A percentile compares a stretch with the other conserved stretches of the same genome.
Evolutionary conservation across 1,284 basidiomycete genomes (phyloP).

Genomic region (Malassezia caprae): DNA sequence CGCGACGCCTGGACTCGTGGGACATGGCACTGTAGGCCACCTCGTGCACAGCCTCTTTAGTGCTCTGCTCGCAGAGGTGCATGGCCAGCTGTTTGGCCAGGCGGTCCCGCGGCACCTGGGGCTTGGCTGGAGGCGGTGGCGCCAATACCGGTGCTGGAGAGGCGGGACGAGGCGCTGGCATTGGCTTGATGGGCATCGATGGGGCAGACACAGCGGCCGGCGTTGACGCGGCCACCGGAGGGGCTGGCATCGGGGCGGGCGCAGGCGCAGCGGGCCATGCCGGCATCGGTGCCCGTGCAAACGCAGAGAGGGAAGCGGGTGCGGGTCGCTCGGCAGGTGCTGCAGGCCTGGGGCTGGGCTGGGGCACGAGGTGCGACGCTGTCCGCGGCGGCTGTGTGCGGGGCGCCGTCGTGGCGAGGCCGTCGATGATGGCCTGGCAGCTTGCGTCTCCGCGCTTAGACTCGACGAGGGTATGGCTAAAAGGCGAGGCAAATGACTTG

Average conservation of each 20-base stretch:
- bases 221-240: not conserved
- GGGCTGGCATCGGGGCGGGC: not conserved
- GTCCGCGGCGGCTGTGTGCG: not conserved
- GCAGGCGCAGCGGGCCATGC: not conserved
- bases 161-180: not conserved
- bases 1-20: conserved; percentile 2
- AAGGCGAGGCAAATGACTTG: conserved; percentile 47
- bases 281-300: not conserved
- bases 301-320: not conserved
- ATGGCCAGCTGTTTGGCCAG: not conserved
- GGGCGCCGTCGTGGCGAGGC: conserved; percentile 35
- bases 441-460: conserved; percentile 58
- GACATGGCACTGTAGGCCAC: not conserved
- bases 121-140: not conserved
- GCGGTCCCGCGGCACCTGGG: not conserved
- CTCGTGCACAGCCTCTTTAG: not conserved
- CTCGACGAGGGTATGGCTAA: conserved; percentile 59
- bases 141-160: not conserved
- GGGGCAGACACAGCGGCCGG: not conserved
- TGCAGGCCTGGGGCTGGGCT: not conserved
- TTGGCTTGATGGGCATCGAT: not conserved
- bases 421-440: conserved; percentile 69
- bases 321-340: not conserved
- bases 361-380: not conserved
- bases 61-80: not conserved